Evolutionary conservation across 805 yeast genomes (phyloP).

Genomic region (Candida arabinofermentans): DNA sequence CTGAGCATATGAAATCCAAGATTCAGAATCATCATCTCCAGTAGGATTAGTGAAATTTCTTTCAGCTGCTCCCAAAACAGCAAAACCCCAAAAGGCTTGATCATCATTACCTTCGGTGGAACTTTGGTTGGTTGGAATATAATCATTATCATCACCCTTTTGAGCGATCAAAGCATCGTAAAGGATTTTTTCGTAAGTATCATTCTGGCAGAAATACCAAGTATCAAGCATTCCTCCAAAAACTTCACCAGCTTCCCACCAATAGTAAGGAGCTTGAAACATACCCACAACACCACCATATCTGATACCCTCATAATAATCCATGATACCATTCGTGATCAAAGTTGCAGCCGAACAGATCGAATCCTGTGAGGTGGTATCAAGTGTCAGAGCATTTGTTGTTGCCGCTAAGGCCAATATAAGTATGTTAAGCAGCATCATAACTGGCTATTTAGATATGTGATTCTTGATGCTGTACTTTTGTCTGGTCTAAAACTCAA

Average conservation of each 20-base stretch:
- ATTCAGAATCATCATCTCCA: slow-evolving; percentile 14
- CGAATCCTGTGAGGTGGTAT: slow-evolving; percentile 20
- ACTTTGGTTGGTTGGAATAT: slow-evolving; percentile 76
- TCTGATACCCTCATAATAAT: slow-evolving; percentile 68
- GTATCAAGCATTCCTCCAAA: slow-evolving; percentile 68
- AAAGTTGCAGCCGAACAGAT: slow-evolving; percentile 49
- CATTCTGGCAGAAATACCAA: slow-evolving; percentile 65
- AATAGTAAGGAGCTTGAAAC: slow-evolving; percentile 73
- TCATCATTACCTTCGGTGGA: slow-evolving; percentile 90
- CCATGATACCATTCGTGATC: slow-evolving; percentile 69
- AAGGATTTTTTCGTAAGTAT: slow-evolving; percentile 53
- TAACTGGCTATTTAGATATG: too few species aligned
- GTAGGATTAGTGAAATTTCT: slow-evolving; percentile 78
- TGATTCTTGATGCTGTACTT: too few species aligned
- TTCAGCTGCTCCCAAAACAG: slow-evolving; percentile 82
- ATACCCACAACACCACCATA: slow-evolving; percentile 69
- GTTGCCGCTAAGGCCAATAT: background rate
- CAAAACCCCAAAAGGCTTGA: slow-evolving; percentile 90
- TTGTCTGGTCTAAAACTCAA: too few species aligned
- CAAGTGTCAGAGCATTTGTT: slow-evolving; percentile 9
- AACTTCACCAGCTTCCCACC: slow-evolving; percentile 93
- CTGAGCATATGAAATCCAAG: slow-evolving; percentile 75
- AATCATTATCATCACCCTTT: slow-evolving; percentile 59
- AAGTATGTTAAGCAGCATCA: background rate
- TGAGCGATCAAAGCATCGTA: slow-evolving; percentile 63